Conservation (phyloP, 441 rosid species). For the Geranium incanum region DNA sequence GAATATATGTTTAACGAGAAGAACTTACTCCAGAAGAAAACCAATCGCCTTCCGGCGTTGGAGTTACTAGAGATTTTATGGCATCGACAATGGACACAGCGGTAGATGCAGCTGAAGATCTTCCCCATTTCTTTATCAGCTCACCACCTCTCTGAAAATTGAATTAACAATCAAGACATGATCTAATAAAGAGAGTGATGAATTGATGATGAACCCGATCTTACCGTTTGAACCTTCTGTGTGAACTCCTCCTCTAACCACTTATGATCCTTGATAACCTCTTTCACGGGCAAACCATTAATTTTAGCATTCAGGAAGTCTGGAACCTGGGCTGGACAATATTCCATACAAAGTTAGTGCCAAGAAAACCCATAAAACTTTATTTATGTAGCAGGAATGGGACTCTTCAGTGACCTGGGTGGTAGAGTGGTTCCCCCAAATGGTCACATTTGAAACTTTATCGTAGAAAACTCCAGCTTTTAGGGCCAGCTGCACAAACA, state of each 20-base stretch:
- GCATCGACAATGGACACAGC: conserved; percentile 85
- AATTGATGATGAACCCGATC: conserved; percentile 2
- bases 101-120: conserved; percentile 97
- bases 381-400: background rate
- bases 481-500: conserved; percentile 52
- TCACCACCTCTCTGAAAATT: conserved; percentile 79
- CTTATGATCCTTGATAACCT: conserved; percentile 75
- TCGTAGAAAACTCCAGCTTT: conserved; percentile 85
- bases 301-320: conserved; percentile 88
- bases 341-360: conserved; percentile 10
- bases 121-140: conserved; percentile 91
- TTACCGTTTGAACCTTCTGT: conserved; percentile 78
- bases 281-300: conserved; percentile 72
- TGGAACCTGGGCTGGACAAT: conserved; percentile 54
- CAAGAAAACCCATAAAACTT: background rate
- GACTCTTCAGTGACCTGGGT: conserved; percentile 59
- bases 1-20: background rate
- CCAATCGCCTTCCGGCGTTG: conserved; percentile 94
- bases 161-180: background rate
- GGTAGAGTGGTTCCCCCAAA: conserved; percentile 98
- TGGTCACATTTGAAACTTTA: conserved; percentile 84
- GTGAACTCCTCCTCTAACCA: conserved; percentile 97
- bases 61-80: conserved; percentile 73
- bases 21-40: conserved; percentile 80
- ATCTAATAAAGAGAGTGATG: background rate